A percentile compares a stretch with the other conserved stretches of the same genome.
phyloP scores from a whole-genome alignment of 2,329 filamentous ascomycete species.

The Ambrosiella xylebori region DNA sequence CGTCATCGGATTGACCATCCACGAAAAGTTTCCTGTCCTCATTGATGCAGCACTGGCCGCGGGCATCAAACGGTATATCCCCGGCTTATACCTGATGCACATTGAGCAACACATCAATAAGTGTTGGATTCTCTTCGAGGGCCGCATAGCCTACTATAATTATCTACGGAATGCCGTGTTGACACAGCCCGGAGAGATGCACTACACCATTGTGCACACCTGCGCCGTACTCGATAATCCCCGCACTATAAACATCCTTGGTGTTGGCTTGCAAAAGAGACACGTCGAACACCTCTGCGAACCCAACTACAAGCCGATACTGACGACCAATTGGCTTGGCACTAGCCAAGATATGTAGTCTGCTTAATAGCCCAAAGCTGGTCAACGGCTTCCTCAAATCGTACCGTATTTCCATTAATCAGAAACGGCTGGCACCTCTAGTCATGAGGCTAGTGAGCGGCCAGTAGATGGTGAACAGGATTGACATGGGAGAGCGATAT shows the following conservation, averaged over 20 bases:
- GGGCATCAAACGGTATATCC: neutral
- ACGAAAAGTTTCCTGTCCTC: neutral
- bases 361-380: neutral
- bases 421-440: neutral
- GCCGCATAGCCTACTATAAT: conserved; percentile 1
- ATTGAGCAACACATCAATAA: neutral
- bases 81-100: neutral
- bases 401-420: neutral
- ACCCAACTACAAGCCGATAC: too few species aligned
- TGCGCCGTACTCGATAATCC: neutral
- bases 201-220: neutral
- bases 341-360: neutral
- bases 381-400: neutral
- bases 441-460: conserved; percentile 2
- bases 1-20: neutral
- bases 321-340: neutral
- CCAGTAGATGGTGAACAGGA: neutral
- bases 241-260: neutral
- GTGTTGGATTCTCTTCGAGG: neutral
- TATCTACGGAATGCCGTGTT: conserved; percentile 2
- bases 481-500: neutral
- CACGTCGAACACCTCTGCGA: too few species aligned
- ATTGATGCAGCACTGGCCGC: conserved; percentile 3
- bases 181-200: neutral
- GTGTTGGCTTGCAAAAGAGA: neutral